Conservation (phyloP, 2,329 filamentous ascomycete genomes). For the Alternaria novae-zelandiae region DNA sequence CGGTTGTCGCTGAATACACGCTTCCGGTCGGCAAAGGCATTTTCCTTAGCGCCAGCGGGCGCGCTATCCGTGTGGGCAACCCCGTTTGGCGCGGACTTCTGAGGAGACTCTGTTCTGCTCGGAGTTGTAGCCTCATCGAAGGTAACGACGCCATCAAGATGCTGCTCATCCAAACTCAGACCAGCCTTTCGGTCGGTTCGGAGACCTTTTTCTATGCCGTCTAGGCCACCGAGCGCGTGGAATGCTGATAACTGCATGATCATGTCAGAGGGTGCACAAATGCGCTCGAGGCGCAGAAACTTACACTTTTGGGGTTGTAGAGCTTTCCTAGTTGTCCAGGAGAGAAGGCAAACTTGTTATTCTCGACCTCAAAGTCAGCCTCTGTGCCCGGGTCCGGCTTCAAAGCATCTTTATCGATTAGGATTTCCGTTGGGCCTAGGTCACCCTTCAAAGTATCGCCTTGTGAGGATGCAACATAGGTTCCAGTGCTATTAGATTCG, state of each 20-base stretch:
- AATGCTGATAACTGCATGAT: conserved; percentile 59
- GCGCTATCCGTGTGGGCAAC: conserved; percentile 26
- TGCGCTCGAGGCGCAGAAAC: conserved; percentile 22
- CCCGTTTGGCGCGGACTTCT: conserved; percentile 25
- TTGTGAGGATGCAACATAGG: conserved; percentile 59
- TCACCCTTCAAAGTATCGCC: conserved; percentile 52
- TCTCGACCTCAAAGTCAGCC: conserved; percentile 72
- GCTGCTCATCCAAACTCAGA: conserved; percentile 72
- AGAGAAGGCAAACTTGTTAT: conserved; percentile 83
- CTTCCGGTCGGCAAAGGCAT: conserved; percentile 66
- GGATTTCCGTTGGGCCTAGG: conserved; percentile 59
- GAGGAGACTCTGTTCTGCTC: conserved; percentile 18
- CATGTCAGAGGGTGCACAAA: neutral
- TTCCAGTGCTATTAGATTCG: conserved; percentile 63
- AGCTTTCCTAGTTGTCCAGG: conserved; percentile 82
- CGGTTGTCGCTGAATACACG: conserved; percentile 74
- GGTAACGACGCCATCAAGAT: conserved; percentile 67
- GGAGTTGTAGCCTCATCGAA: conserved; percentile 68
- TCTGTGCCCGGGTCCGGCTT: conserved; percentile 74
- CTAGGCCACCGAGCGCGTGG: conserved; percentile 74
- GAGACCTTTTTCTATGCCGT: conserved; percentile 75
- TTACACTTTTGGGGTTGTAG: conserved; percentile 78
- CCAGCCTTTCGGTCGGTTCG: conserved; percentile 69
- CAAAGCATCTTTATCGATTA: conserved; percentile 72
- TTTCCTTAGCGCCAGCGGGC: conserved; percentile 34